Evolutionary conservation across 2,329 filamentous ascomycete species (phyloP).

Genomic region (Byssothecium circinans): DNA sequence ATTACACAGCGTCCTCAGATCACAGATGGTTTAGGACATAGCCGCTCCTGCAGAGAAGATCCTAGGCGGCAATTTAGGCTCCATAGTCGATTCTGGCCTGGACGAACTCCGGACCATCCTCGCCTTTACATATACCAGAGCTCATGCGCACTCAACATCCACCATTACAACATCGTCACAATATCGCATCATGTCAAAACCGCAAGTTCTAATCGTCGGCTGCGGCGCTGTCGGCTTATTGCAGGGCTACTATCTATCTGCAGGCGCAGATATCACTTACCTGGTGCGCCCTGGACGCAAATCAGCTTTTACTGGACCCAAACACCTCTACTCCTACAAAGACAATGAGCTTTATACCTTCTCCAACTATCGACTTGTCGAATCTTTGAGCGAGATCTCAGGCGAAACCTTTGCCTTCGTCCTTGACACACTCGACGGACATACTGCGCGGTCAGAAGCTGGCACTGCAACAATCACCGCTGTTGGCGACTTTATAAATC

Average conservation of each 20-base stretch:
- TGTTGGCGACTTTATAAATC: conserved; percentile 18
- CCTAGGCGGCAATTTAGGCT: too few species aligned
- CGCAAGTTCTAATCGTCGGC: conserved; percentile 23
- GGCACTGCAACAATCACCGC: conserved; percentile 16
- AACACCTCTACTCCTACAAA: conserved; percentile 24
- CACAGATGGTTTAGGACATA: too few species aligned
- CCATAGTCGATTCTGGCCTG: too few species aligned
- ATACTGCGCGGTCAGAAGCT: conserved; percentile 21
- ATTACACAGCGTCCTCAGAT: too few species aligned
- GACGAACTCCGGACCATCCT: too few species aligned
- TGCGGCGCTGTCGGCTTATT: conserved; percentile 25
- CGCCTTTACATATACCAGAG: too few species aligned
- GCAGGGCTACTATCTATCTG: conserved; percentile 22
- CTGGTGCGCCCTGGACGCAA: conserved; percentile 25
- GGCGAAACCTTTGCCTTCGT: conserved; percentile 18
- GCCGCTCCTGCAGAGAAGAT: too few species aligned
- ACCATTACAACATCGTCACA: too few species aligned
- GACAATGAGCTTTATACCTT: conserved; percentile 17
- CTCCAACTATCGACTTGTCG: conserved; percentile 20
- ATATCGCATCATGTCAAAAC: conserved; percentile 18
- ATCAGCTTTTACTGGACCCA: conserved; percentile 19
- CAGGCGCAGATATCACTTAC: conserved; percentile 22
- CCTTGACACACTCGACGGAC: conserved; percentile 24
- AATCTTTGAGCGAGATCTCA: conserved; percentile 15
- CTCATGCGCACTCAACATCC: too few species aligned